Evolutionary conservation across 208 protist species (phyloP), one percentile per base, ranked within the genome.

Genomic region (Phytomonas sp.): DNA sequence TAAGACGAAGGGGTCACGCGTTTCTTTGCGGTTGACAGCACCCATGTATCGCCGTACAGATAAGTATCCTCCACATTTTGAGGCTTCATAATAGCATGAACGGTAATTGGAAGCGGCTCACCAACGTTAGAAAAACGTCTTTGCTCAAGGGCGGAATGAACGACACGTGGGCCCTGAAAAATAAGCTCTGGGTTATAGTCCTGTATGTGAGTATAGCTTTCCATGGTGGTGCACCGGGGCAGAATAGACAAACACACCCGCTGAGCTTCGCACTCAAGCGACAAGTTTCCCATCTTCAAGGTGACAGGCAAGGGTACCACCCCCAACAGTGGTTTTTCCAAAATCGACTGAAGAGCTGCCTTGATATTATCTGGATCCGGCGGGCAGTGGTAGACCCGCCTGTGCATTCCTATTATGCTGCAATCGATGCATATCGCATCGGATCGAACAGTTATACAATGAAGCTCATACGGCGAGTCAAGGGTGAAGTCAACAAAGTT

Each of bases 31-130:
- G 2, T 20, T 9, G 40, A 46, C 2, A 93, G 53, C 17, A 82
- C 43, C 88, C 84, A 91, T 29, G 77, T 76, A 66, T 88, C 79
- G 0, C 83, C 88, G 51, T 76, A 85, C 37, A 93, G 59, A 26
- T 74, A 46, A 7, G 74, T 67, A 37, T 93, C 88, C 34, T 86
- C 77, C 15, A 93, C 69, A 0, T 64, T 23, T 6, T 73, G 66
- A 17, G 76, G 68, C 13, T 60, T 43, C 8, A 93, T 53, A 34
- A 84, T 68, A 8, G 78, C 78, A 28, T 74, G 68, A 77, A 82
- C 40, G 11, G 7, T 20, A 20, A 46, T 1, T 9, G 1, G 2
- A 20, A 46, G 0, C 0, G 40, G 40, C 6, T 0, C 40, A 1
- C 11, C 40, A 9, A 46, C 40, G 40, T 8, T 20, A 3, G 13